Evolutionary conservation across 1,139 yeast genomes (phyloP).

Genomic region (Spathaspora jeffriesii): DNA sequence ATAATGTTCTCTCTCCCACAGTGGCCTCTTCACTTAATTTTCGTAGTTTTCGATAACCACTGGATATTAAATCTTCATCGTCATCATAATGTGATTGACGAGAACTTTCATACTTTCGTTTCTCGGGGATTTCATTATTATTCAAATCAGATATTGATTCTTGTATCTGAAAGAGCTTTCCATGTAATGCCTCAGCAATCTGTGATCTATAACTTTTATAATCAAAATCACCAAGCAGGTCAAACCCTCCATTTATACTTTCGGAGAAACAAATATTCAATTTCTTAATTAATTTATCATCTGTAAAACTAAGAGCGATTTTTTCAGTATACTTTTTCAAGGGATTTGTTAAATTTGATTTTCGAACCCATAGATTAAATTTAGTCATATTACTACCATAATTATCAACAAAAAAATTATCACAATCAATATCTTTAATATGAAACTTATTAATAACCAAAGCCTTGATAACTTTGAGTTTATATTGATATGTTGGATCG

Average conservation of each 20-base stretch:
- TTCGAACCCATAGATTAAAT: constrained; percentile 26
- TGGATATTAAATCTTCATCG: constrained; percentile 50
- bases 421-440: constrained; percentile 17
- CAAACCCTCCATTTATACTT: constrained; percentile 11
- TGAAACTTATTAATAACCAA: constrained; percentile 30
- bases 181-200: constrained; percentile 41
- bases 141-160: constrained; percentile 22
- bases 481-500: constrained; percentile 32
- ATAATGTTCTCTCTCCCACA: constrained; percentile 48
- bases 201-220: constrained; percentile 39
- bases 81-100: constrained; percentile 53
- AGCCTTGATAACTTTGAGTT: constrained; percentile 28
- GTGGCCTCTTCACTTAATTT: constrained; percentile 49
- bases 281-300: constrained; percentile 26
- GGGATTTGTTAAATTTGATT: constrained; percentile 19
- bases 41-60: constrained; percentile 45
- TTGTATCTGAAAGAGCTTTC: constrained; percentile 34
- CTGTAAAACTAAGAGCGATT: constrained; percentile 21
- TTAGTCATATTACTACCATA: constrained; percentile 31
- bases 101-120: constrained; percentile 44
- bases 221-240: constrained; percentile 20
- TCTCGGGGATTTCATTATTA: constrained; percentile 23
- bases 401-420: constrained; percentile 22
- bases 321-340: constrained; percentile 23
- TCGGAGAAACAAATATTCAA: constrained; percentile 16